These are phyloP conservation scores for Agrocybe praecox DNA, from an alignment of 768 basidiomycete species.

Conservation along the genomic window DNA sequence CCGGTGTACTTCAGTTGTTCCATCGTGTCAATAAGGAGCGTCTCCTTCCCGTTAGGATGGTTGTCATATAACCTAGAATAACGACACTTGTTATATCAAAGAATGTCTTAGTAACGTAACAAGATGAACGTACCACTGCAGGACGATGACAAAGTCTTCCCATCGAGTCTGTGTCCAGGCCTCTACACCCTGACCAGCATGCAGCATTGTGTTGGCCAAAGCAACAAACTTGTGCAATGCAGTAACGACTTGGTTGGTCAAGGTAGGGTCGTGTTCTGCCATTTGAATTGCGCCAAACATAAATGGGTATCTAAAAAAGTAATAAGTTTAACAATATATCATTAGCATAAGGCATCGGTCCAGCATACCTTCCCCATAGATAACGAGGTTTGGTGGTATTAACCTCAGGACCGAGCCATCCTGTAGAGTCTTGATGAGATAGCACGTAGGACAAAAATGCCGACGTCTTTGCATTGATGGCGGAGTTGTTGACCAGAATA, in stretches of 20 bases:
- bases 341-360: not conserved
- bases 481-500: conserved; percentile 45
- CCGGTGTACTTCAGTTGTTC: conserved; percentile 50
- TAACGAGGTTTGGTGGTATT: conserved; percentile 54
- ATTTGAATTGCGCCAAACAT: conserved; percentile 62
- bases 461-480: conserved; percentile 47
- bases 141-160: conserved; percentile 58
- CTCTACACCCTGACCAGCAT: conserved; percentile 53
- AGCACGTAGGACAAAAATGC: conserved; percentile 53
- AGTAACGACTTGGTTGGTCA: conserved; percentile 46
- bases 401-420: conserved; percentile 60
- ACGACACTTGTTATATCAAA: not conserved
- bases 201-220: conserved; percentile 56
- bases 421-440: conserved; percentile 51
- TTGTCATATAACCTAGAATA: conserved; percentile 52
- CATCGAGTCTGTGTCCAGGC: conserved; percentile 56
- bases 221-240: conserved; percentile 55
- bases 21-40: conserved; percentile 55
- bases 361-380: conserved; percentile 50
- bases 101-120: too few species aligned
- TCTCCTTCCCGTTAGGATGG: conserved; percentile 50
- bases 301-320: conserved; percentile 48
- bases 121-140: conserved; percentile 51
- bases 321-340: not conserved
- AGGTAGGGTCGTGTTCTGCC: conserved; percentile 46